Evolutionary conservation across 148 eudicot species (phyloP), one percentile per base, ranked within the genome.

Genomic region (Vaccinium corymbosum): DNA sequence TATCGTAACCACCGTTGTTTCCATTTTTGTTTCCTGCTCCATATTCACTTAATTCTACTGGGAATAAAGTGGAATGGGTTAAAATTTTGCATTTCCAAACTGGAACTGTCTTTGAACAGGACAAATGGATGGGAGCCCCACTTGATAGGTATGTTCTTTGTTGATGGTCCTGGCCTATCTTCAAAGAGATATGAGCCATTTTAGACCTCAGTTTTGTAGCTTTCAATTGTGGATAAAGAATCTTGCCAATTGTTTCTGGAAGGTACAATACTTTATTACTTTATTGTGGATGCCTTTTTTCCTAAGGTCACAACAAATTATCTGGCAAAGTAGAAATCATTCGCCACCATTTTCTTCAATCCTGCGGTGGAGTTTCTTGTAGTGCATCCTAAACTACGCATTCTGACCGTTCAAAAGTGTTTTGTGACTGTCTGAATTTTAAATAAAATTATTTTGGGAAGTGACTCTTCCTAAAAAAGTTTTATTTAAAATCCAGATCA

Each of bases 161-260:
- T 78, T n/a, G 46, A 16, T 79, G 81, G 81, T 79, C 81, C 81
- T 79, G 70, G 7, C 29, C 70, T 57, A 79, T 79, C 81, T 79
- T 57, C 51, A 32, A 79, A 57, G 16, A 3, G 70, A 57, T 57
- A 79, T 78, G 81, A 15, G 46, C 64, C 64, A 29, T 52, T 77
- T 50, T 78, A 16, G 22, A 78, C 68, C 62, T 79, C 35, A 19
- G 46, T 42, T 42, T 3, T 42, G 46, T 42, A 42, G 7, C 46
- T 42, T 4, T 42, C 46, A 42, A 0, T 42, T 42, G 46, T 42
- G 46, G 46, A 42, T 4, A 35, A 51, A 57, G n/a, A 29, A 46
- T 79, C 48, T 53, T 79, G 22, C 14, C 25, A 48, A 25, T 32
- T 16, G 2, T 79, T 56, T 79, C 81, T 56, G 25, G 22, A 79